Evolutionary conservation across 2,329 filamentous ascomycete species (phyloP), one percentile per base, ranked within the genome.

Genomic region (Leptographium galeiforme): DNA sequence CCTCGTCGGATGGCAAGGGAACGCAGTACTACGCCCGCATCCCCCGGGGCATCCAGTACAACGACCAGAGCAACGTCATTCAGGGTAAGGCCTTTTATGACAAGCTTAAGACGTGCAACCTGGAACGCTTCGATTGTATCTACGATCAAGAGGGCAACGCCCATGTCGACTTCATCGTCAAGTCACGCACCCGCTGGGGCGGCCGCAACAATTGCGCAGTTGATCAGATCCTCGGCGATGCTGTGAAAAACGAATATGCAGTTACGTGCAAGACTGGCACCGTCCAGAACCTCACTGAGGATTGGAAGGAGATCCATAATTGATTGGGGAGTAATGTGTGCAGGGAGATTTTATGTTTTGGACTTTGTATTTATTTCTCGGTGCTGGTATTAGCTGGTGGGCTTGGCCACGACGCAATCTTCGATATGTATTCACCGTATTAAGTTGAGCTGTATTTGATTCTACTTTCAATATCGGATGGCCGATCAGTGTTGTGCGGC

Each of bases 91-190:
- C 16, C 8, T 53, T 50, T 14, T 30, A 50, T 16, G 40, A 50
- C 4, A 7, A 8, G n/a, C 52, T 53, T 32, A 12, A 50, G 13
- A 4, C 6, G 3, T 53, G 52, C 46, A 30, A 40, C 19, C 6
- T 46, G 11, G 33, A 48, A 18, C 18, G 44, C 16, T 53, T 53
- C 33, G 19, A 34, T 2, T 19, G 40, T 33, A n/a, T 50, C 18
- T 50, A 50, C 34, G 52, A 53, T 32, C 32, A 25, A 1, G 46
- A 53, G 14, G 47, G 47, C 38, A 53, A 53, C 40, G 52, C 47
- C 8, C 52, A 53, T 18, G n/a, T 53, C 8, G 52, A 53, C 19
- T 53, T 53, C 19, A 18, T 46, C 14, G 2, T 53, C 39, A 44
- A 44, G 46, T 44, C 49, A 7, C 39, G 39, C 40, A 39, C 40